Evolutionary conservation across 2,329 filamentous ascomycete genomes (phyloP), one percentile per base, ranked within the genome.

Genomic region (Cadophora malorum): DNA sequence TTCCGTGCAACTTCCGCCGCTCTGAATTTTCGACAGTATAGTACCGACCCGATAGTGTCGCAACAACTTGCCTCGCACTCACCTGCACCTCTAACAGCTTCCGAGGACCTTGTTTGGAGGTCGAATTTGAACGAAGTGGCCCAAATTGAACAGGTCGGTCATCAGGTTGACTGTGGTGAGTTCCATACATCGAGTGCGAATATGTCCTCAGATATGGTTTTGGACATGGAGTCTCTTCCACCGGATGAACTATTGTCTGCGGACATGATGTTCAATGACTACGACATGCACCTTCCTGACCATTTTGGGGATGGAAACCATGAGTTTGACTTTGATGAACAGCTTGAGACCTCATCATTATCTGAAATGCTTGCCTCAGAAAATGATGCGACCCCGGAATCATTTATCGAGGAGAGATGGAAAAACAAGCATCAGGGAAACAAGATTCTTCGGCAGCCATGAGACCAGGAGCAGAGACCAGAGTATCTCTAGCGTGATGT

Each of bases 401-500:
- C 14, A 14, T 53, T 53, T 7, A 28, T 53, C 23, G 23, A 28
- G 14, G 21, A 52, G 50, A 25, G 6, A 0, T 25, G 28, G 23
- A 53, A 53, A 23, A 53, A 23, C 3, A 53, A 53, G 50, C 50
- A 53, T 53, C 50, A 53, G 14, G 50, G 50, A 21, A 53, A 53
- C 50, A 53, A 16, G 23, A 9, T 16, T 7, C 50, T 53, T 9
- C 23, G 1, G 14, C 50, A 53, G 50, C 50, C 50, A 14, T 53
- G 23, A 53, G 23, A 45, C 35, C 35, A 38, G 8, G 35, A 38
- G 35, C 28, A 3, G 28, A 28, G 28, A 28, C 28, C 28, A 28
- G 28, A 28, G 5, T 28, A 28, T 28, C 28, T 28, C 28, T 28
- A 28, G 28, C 28, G 28, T 28, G 28, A 28, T 28, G 28, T 28